Evolutionary conservation across 106 monocot genomes (phyloP).

Genomic region (Amphibolis antarctica): DNA sequence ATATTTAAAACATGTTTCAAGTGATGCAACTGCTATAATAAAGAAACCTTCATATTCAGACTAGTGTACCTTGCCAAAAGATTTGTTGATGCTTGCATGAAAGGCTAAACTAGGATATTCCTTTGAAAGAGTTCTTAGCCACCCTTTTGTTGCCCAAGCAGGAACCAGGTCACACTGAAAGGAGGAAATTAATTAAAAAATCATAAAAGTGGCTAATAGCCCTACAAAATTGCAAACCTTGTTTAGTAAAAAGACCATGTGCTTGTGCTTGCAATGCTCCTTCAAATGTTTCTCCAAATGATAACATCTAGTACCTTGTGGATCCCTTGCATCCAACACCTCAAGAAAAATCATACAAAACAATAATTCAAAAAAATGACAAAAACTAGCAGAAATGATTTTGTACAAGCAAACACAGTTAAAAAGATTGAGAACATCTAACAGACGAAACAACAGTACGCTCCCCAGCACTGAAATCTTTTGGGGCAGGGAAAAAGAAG

Average conservation of each 20-base stretch:
- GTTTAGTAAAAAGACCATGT: constrained; percentile 86
- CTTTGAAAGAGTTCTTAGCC: constrained; percentile 67
- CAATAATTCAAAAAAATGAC: not conserved
- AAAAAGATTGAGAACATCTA: not conserved
- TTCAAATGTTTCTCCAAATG: constrained; percentile 93
- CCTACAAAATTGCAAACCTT: constrained; percentile 39
- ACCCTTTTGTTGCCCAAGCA: constrained; percentile 97
- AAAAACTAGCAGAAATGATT: not conserved
- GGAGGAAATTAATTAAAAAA: constrained; percentile 4
- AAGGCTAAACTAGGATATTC: constrained; percentile 93
- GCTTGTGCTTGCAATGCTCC: constrained; percentile 84
- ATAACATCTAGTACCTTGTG: constrained; percentile 78
- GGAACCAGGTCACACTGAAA: constrained; percentile 87
- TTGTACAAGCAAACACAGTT: no score
- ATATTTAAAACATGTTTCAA: not conserved
- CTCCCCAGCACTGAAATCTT: no score
- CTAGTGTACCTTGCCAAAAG: constrained; percentile 74
- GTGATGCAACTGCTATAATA: not conserved
- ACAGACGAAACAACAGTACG: not conserved
- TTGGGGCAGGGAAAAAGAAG: no score
- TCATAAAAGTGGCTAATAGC: not conserved
- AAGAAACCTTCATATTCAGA: not conserved
- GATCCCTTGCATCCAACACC: constrained; percentile 98
- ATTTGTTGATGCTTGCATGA: constrained; percentile 89
- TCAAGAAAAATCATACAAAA: constrained; percentile 8